Conservation (phyloP, 208 protist species). For the Strigomonas culicis region DNA sequence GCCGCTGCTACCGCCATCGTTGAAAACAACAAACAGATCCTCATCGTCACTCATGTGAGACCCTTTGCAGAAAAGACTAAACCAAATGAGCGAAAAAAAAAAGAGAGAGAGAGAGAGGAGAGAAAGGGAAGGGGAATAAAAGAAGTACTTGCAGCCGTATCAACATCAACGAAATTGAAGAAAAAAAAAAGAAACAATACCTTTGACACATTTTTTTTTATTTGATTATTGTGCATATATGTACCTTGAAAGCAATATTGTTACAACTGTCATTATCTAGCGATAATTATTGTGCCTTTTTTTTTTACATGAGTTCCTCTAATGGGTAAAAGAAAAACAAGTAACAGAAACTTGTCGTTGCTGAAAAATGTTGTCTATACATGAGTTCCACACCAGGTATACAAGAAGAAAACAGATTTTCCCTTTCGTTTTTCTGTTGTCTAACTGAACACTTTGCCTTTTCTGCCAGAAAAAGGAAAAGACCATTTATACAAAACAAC, state of each 20-base stretch:
- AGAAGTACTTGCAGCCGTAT: slow-evolving; percentile 3
- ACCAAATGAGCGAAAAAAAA: neutral
- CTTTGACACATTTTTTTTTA: neutral
- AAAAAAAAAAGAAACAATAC: slow-evolving; percentile 9
- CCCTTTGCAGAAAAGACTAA: neutral
- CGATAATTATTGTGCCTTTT: neutral
- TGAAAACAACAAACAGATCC: neutral
- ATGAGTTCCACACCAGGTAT: no score
- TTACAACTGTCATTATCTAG: neutral
- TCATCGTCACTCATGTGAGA: neutral
- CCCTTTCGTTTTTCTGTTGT: no score
- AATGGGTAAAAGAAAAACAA: no score
- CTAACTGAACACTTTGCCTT: no score
- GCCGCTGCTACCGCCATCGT: neutral
- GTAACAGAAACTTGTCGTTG: no score
- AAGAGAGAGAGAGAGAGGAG: slow-evolving; percentile 8
- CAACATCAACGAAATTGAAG: slow-evolving; percentile 1
- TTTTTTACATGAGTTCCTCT: neutral
- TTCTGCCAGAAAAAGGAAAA: no score
- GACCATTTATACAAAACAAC: no score
- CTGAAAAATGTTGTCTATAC: no score
- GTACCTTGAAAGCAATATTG: neutral
- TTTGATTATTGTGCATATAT: neutral
- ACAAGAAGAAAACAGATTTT: no score
- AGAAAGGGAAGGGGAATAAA: slow-evolving; percentile 15